phyloP scores from a whole-genome alignment of 306 rosid genomes.

The Elaeagnus macrophylla region DNA sequence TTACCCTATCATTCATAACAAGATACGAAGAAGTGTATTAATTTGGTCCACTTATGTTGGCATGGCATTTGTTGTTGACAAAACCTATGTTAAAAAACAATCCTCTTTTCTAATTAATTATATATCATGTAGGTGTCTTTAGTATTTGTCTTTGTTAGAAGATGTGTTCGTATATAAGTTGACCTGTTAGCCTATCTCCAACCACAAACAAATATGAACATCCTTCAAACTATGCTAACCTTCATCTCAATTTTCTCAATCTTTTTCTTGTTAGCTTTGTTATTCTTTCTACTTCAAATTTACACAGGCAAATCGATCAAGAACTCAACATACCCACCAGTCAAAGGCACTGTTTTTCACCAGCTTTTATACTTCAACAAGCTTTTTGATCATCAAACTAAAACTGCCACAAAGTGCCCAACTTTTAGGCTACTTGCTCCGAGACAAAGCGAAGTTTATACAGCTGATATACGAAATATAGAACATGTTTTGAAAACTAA shows the following conservation, averaged over 20 bases:
- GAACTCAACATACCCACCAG: slow-evolving; percentile 45
- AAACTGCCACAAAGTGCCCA: slow-evolving; percentile 26
- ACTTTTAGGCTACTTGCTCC: slow-evolving; percentile 42
- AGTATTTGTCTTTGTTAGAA: too few relatives aligned
- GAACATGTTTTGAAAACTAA: slow-evolving; percentile 44
- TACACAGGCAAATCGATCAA: slow-evolving; percentile 45
- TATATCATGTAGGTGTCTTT: too few relatives aligned
- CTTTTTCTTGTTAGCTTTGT: slow-evolving; percentile 18
- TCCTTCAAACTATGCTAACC: slow-evolving; percentile 28
- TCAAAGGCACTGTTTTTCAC: slow-evolving; percentile 44
- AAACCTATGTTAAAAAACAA: too few relatives aligned
- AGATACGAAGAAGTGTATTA: too few relatives aligned
- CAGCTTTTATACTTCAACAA: slow-evolving; percentile 34
- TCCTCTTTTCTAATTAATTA: too few relatives aligned
- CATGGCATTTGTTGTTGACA: too few relatives aligned
- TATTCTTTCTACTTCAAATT: slow-evolving; percentile 22
- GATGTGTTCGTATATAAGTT: too few relatives aligned
- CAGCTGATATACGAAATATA: slow-evolving; percentile 34
- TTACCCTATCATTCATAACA: too few relatives aligned
- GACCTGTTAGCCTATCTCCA: background rate
- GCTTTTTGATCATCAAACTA: slow-evolving; percentile 36
- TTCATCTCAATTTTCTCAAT: slow-evolving; percentile 20
- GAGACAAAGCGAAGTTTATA: slow-evolving; percentile 35
- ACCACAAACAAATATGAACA: slow-evolving; percentile 19
- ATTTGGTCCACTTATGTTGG: too few relatives aligned